Conservation (phyloP, 2,329 filamentous ascomycete genomes). For the Pestalotiopsis sp. region DNA sequence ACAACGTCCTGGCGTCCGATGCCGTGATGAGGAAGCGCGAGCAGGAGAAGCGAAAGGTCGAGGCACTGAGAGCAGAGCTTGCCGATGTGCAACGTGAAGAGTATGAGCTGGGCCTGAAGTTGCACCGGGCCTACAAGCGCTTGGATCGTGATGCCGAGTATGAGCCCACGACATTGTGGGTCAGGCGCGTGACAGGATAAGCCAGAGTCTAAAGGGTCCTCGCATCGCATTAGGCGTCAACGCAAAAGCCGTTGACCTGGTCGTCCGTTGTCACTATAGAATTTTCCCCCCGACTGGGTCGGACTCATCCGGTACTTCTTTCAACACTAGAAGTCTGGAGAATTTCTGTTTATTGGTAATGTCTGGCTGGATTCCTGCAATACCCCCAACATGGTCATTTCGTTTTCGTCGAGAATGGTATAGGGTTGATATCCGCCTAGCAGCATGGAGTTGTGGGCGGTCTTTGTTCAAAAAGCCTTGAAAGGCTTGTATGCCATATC, state of each 20-base stretch:
- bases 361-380: background rate
- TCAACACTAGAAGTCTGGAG: background rate
- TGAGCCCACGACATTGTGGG: constrained; percentile 75
- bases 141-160: constrained; percentile 67
- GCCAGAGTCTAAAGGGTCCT: background rate
- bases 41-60: constrained; percentile 66
- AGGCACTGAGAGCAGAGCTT: constrained; percentile 66
- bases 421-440: background rate
- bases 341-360: background rate
- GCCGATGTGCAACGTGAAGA: constrained; percentile 75
- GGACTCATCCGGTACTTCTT: background rate
- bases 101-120: constrained; percentile 75
- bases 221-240: background rate
- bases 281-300: background rate
- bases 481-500: background rate
- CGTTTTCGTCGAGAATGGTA: background rate
- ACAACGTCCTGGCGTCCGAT: constrained; percentile 67
- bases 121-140: constrained; percentile 76
- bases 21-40: constrained; percentile 62
- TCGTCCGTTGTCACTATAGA: background rate
- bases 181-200: constrained; percentile 73
- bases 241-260: background rate
- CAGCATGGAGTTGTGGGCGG: background rate
- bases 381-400: background rate
- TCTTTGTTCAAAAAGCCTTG: background rate